phyloP scores from a whole-genome alignment of 2,329 filamentous ascomycete genomes.

The Didymella lethalis region DNA sequence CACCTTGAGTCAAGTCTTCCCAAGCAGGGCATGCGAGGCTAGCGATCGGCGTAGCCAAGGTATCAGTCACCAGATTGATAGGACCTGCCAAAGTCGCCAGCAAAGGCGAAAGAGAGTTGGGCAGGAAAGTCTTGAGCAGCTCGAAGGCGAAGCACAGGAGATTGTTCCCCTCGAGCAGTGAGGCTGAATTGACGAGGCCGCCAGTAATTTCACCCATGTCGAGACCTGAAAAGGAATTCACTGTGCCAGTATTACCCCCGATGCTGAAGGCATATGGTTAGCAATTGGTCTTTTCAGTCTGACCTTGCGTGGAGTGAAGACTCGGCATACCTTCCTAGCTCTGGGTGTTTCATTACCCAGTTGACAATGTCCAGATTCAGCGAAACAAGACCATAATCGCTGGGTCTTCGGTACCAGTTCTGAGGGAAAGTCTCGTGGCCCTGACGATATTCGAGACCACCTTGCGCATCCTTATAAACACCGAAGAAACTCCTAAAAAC shows the following conservation, averaged over 20 bases:
- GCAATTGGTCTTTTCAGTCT: background rate
- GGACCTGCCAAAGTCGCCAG: constrained; percentile 36
- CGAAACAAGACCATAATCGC: constrained; percentile 58
- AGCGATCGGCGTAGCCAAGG: constrained; percentile 30
- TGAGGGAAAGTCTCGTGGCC: constrained; percentile 63
- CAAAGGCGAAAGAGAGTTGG: constrained; percentile 45
- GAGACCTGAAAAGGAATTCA: constrained; percentile 61
- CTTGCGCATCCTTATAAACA: constrained; percentile 53
- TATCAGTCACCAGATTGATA: constrained; percentile 30
- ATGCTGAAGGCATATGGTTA: constrained; percentile 36
- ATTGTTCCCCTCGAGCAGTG: constrained; percentile 52
- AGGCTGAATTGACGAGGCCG: constrained; percentile 28
- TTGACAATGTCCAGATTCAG: constrained; percentile 31
- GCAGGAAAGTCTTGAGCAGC: constrained; percentile 45
- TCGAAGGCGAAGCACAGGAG: constrained; percentile 50
- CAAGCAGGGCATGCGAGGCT: constrained; percentile 38
- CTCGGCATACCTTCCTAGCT: constrained; percentile 28
- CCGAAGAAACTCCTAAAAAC: constrained; percentile 59
- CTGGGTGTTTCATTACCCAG: constrained; percentile 27
- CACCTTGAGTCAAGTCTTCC: constrained; percentile 29
- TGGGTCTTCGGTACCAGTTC: constrained; percentile 60
- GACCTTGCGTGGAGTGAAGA: background rate
- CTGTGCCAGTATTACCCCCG: constrained; percentile 62
- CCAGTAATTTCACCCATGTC: constrained; percentile 38
- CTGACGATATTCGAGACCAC: constrained; percentile 49